Conservation (phyloP, 352 stramenopile genomes). For the Pythium aquatile region DNA sequence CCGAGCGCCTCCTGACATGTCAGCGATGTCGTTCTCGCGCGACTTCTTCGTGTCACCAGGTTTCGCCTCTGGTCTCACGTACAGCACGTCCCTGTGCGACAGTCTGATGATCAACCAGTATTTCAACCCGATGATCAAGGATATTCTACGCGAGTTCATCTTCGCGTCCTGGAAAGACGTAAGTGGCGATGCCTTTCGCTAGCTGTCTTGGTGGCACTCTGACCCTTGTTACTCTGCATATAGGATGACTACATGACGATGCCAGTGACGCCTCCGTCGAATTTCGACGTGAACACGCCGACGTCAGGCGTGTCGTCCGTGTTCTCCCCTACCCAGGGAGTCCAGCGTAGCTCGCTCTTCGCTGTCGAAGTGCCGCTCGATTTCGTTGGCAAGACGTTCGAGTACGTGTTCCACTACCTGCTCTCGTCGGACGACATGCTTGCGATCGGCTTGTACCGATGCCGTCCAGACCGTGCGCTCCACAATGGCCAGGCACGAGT, state of each 20-base stretch:
- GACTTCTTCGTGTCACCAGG: slow-evolving; percentile 82
- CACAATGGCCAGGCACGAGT: slow-evolving; percentile 36
- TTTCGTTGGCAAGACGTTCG: slow-evolving; percentile 79
- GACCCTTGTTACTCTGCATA: not conserved
- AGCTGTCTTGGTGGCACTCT: not conserved
- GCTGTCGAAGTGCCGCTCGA: slow-evolving; percentile 77
- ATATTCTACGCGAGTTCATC: slow-evolving; percentile 85
- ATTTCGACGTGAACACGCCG: slow-evolving; percentile 25
- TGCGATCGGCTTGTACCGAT: slow-evolving; percentile 75
- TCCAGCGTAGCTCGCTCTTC: slow-evolving; percentile 76
- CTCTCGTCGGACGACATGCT: slow-evolving; percentile 80
- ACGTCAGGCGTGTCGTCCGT: slow-evolving; percentile 34
- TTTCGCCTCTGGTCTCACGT: slow-evolving; percentile 81
- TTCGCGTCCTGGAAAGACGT: slow-evolving; percentile 75
- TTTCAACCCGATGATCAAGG: slow-evolving; percentile 87
- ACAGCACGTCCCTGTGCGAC: slow-evolving; percentile 84
- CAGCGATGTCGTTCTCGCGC: slow-evolving; percentile 56
- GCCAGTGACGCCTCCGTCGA: slow-evolving; percentile 25
- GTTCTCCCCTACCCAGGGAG: slow-evolving; percentile 25
- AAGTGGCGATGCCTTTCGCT: slow-evolving; percentile 6
- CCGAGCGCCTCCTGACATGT: slow-evolving; percentile 15
- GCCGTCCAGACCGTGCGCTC: slow-evolving; percentile 48
- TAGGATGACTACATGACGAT: slow-evolving; percentile 39
- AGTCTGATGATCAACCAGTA: slow-evolving; percentile 89
- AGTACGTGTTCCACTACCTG: slow-evolving; percentile 82